Evolutionary conservation across 2,329 filamentous ascomycete genomes (phyloP).

Genomic region (Xylariaceae sp.): DNA sequence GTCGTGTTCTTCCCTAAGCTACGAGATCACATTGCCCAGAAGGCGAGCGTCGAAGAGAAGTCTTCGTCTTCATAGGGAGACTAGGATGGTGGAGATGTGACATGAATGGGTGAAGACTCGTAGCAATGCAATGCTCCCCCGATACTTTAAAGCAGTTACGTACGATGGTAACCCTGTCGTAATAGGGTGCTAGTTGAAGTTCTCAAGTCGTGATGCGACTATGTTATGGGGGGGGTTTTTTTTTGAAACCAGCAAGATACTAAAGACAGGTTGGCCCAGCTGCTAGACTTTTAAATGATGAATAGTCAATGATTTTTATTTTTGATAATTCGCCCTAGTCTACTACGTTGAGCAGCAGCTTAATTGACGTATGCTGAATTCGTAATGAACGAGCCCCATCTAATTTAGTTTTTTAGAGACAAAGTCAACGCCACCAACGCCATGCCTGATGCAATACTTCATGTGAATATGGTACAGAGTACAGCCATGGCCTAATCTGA

Average conservation of each 20-base stretch:
- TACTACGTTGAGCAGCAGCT: slow-evolving; percentile 16
- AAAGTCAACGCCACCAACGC: slow-evolving; percentile 40
- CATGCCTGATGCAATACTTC: slow-evolving; percentile 38
- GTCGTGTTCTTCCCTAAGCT: slow-evolving; percentile 21
- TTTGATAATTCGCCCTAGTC: slow-evolving; percentile 8
- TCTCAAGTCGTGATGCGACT: too few relatives aligned
- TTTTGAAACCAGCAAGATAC: too few relatives aligned
- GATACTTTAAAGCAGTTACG: neutral
- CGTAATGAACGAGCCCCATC: slow-evolving; percentile 7
- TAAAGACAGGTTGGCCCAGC: too few relatives aligned
- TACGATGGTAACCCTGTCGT: neutral
- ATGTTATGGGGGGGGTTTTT: too few relatives aligned
- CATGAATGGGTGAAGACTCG: neutral
- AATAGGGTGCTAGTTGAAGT: too few relatives aligned
- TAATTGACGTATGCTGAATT: slow-evolving; percentile 10
- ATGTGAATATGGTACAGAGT: slow-evolving; percentile 36
- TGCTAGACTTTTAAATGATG: too few relatives aligned
- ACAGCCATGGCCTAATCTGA: slow-evolving; percentile 21
- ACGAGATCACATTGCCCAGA: slow-evolving; percentile 7
- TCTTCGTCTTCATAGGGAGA: too few relatives aligned
- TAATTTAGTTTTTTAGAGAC: slow-evolving; percentile 10
- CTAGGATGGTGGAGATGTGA: neutral
- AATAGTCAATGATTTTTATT: too few relatives aligned
- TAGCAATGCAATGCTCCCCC: too few relatives aligned
- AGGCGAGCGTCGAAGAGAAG: neutral